A percentile compares a stretch with the other conserved stretches of the same genome.
phyloP scores from a whole-genome alignment of 352 stramenopile genomes.

The Globisporangium middletonii region DNA sequence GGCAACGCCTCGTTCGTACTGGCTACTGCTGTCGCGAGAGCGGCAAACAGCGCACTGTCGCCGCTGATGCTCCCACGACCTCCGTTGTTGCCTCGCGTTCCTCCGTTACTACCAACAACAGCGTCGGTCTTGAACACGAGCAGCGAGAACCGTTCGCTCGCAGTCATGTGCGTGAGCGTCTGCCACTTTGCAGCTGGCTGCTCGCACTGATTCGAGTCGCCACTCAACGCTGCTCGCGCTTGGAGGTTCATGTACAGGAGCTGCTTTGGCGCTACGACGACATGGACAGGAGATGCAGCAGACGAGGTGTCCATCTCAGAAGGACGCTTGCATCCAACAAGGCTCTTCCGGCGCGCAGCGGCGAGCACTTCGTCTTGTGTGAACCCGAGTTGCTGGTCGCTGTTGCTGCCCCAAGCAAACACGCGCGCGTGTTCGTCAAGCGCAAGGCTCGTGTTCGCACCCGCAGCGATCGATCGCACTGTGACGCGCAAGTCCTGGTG shows the following conservation, averaged over 20 bases:
- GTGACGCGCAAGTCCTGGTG: slow-evolving; percentile 13
- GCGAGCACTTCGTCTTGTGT: too few species aligned
- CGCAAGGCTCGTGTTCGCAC: slow-evolving; percentile 24
- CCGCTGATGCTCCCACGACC: too few species aligned
- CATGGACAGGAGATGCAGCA: background rate
- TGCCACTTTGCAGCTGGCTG: slow-evolving; percentile 5
- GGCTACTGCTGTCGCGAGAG: too few species aligned
- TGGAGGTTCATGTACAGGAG: slow-evolving; percentile 41
- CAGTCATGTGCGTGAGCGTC: slow-evolving; percentile 27
- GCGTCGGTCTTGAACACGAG: slow-evolving; percentile 38
- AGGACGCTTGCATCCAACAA: too few species aligned
- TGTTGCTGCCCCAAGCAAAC: slow-evolving; percentile 50
- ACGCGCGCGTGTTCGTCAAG: slow-evolving; percentile 44
- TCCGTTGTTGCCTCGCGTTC: too few species aligned
- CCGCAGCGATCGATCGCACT: slow-evolving; percentile 27
- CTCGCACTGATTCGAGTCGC: slow-evolving; percentile 9
- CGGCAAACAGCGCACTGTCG: too few species aligned
- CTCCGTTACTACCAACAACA: too few species aligned
- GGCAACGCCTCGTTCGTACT: too few species aligned
- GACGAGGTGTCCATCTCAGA: too few species aligned
- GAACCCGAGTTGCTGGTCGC: slow-evolving; percentile 26
- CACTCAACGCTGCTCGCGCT: background rate
- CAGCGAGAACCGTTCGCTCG: slow-evolving; percentile 40
- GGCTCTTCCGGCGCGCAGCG: too few species aligned
- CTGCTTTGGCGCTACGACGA: slow-evolving; percentile 20